Conservation (phyloP, 495 filamentous ascomycete genomes). For the Neurospora sp. region DNA sequence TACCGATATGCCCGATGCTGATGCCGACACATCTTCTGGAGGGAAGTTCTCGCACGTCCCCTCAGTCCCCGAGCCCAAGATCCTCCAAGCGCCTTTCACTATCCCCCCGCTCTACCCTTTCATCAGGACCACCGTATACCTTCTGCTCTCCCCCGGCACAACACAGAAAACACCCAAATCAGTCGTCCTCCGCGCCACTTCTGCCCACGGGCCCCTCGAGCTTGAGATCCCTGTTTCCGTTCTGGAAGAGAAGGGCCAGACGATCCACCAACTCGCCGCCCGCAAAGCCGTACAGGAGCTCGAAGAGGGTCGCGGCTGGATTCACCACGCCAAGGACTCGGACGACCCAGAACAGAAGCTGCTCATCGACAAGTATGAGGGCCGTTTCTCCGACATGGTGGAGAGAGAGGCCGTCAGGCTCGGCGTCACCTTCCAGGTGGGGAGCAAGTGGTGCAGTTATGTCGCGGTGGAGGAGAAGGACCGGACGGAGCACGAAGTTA, state of each 20-base stretch:
- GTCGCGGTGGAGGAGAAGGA: slow-evolving; percentile 48
- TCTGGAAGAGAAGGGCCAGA: slow-evolving; percentile 38
- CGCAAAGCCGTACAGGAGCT: slow-evolving; percentile 57
- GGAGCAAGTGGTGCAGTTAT: slow-evolving; percentile 60
- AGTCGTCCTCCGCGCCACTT: slow-evolving; percentile 46
- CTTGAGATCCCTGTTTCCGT: slow-evolving; percentile 52
- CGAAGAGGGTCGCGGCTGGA: slow-evolving; percentile 59
- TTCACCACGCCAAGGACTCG: slow-evolving; percentile 38
- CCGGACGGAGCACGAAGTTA: not conserved
- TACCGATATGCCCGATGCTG: slow-evolving; percentile 22
- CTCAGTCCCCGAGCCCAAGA: slow-evolving; percentile 36
- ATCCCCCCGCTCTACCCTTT: slow-evolving; percentile 58
- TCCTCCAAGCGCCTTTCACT: slow-evolving; percentile 50
- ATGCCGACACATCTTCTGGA: slow-evolving; percentile 10
- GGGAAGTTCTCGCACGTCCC: slow-evolving; percentile 40
- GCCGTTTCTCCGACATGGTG: slow-evolving; percentile 43
- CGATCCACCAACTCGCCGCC: slow-evolving; percentile 60
- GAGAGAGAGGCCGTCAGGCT: slow-evolving; percentile 53
- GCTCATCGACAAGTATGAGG: slow-evolving; percentile 38
- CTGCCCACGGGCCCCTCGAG: slow-evolving; percentile 43
- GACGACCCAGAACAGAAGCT: slow-evolving; percentile 26
- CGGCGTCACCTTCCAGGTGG: slow-evolving; percentile 54
- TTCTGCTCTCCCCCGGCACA: slow-evolving; percentile 45
- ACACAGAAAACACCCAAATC: slow-evolving; percentile 39
- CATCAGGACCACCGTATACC: slow-evolving; percentile 51